Evolutionary conservation across 192 early-diverging fungal genomes (phyloP), one percentile per base, ranked within the genome.

Genomic region (Podila verticillata): DNA sequence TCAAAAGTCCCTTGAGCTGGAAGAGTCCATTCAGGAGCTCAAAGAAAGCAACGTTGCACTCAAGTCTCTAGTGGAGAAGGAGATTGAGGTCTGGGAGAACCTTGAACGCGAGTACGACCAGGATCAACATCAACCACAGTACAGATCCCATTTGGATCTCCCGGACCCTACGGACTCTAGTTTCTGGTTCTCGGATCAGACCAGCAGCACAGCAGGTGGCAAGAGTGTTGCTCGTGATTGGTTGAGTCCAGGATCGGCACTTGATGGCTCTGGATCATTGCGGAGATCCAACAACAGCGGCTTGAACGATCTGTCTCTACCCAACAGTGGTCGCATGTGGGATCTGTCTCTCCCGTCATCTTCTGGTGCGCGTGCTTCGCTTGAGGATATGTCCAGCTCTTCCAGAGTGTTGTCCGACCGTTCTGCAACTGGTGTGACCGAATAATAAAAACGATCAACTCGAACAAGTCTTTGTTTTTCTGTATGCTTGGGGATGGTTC

Each of bases 11-110:
- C 63, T 57, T 20, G 60, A 80, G 19, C 36, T 72, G 12, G 44
- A 72, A 10, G n/a, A 65, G 1, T 36, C 36, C 30, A 70, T 78
- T 15, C 57, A 57, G 32, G 48, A 66, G 35, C n/a, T 78, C 9
- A 64, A 61, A 48, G 39, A 61, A 2, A 34, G 29, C 34, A 80
- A 72, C n/a, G 39, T 39, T 0, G 9, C 15, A 10, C 60, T 80
- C 32, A 64, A 49, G 34, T 65, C 66, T 24, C 66, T 70, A 17
- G 65, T 80, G 20, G 70, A 80, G 24, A 71, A 44, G 32, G 77
- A 72, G 48, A 67, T 72, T 64, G 70, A 67, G 39, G 24, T 62
- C 9, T 80, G 77, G 77, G 77, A 72, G 49, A 63, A 32, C 19
- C 61, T 80, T 54, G 77, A 80, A 24, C 77, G 66, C 39, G 77